phyloP scores from a whole-genome alignment of 768 basidiomycete species.

The Mycena capillaripes region DNA sequence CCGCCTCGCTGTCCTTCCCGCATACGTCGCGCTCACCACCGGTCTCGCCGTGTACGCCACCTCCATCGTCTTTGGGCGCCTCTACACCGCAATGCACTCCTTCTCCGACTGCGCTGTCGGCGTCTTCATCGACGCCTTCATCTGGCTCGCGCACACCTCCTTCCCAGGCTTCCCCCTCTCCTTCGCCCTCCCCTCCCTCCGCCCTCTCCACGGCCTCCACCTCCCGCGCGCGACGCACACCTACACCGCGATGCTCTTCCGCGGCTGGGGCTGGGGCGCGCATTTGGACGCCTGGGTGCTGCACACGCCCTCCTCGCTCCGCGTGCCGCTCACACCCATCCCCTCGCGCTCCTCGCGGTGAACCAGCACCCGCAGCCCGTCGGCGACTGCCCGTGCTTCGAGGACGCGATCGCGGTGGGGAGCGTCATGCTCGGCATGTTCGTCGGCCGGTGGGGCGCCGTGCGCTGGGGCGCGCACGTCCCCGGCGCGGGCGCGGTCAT shows the following conservation, averaged over 20 bases:
- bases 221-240: too few relatives aligned
- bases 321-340: constrained; percentile 71
- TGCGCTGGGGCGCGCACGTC: constrained; percentile 56
- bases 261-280: constrained; percentile 38
- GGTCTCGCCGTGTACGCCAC: constrained; percentile 71
- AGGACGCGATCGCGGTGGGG: constrained; percentile 95
- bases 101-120: constrained; percentile 82
- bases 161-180: constrained; percentile 56
- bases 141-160: constrained; percentile 75
- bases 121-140: constrained; percentile 70
- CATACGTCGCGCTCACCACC: constrained; percentile 58
- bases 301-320: constrained; percentile 26
- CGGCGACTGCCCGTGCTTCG: constrained; percentile 98
- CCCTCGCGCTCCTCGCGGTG: constrained; percentile 81
- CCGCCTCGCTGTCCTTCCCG: constrained; percentile 56
- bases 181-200: constrained; percentile 44
- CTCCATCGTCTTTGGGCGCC: constrained; percentile 83
- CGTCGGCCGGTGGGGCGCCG: constrained; percentile 76
- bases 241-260: constrained; percentile 31
- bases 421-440: constrained; percentile 85
- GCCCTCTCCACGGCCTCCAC: too few relatives aligned
- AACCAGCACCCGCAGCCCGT: constrained; percentile 95
- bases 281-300: constrained; percentile 55
- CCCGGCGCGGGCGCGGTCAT: constrained; percentile 52
- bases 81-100: constrained; percentile 93